Evolutionary conservation across 2,329 filamentous ascomycete species (phyloP), one percentile per base, ranked within the genome.

Genomic region (Aphanoascus verrucosus): DNA sequence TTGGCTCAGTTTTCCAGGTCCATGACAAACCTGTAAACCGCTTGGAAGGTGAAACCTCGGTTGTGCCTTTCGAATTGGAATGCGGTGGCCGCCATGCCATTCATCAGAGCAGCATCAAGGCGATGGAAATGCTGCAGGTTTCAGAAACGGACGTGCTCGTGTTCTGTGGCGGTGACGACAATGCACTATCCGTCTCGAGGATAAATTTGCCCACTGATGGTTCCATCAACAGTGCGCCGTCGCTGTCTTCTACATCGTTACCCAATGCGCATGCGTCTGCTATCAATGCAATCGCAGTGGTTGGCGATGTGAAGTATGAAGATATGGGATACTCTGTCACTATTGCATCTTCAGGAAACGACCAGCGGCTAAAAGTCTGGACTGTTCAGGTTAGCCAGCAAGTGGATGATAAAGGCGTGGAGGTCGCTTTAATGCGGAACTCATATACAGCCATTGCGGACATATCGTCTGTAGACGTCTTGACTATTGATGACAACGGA

Each of bases 131-230:
- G 3, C 55, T 66, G 1, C 44, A 61, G 28, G 49, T 74, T 12
- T 59, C 62, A 15, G 57, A 64, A 31, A 61, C 60, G n/a, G 59
- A 68, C 49, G 60, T 72, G 59, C 59, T 86, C 0, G 64, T 94
- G 15, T 67, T 87, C 3, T 89, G 88, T 0, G 88, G 87, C 23
- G 89, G 93, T 19, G 93, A 98, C 62, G 93, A 97, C 67, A 93
- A 93, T 57, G 84, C 85, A 2, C 67, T 97, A 0, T 83, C 79
- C 0, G 62, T 87, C 9, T 78, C 77, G 0, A 64, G 77, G 32
- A 60, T 76, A 28, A 60, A 49, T 14, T 61, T 62, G 2, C 47
- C 58, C 5, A 23, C 47, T 4, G 14, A 50, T 5, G 34, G 34
- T 9, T 43, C 32, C 5, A 1, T 2, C 8, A 38, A 35, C 35